These are phyloP conservation scores for Solanum boliviense DNA, from an alignment of 257 asterid genomes.

Conservation along the genomic window DNA sequence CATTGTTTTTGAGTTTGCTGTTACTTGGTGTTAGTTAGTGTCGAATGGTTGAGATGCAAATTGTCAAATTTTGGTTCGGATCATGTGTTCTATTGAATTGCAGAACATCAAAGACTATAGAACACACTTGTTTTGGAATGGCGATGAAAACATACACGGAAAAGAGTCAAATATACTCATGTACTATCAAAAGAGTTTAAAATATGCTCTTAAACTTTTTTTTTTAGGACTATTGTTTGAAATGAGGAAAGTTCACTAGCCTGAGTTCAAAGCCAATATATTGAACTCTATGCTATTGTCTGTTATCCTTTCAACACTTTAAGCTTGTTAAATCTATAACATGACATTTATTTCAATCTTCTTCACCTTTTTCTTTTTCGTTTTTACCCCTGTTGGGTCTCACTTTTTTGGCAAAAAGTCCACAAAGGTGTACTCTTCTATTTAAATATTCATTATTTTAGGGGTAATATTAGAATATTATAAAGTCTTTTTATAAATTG, in stretches of 20 bases:
- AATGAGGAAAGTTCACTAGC: not conserved
- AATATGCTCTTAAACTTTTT: not conserved
- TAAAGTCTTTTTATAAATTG: too few species aligned
- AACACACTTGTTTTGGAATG: not conserved
- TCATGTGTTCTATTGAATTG: not conserved
- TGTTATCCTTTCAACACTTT: not conserved
- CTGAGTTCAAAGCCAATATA: conserved; percentile 35
- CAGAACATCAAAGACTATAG: not conserved
- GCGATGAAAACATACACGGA: not conserved
- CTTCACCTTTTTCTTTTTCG: not conserved
- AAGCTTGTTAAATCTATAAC: not conserved
- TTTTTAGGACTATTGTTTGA: not conserved
- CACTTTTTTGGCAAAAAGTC: too few species aligned
- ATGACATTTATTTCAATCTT: not conserved
- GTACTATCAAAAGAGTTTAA: not conserved
- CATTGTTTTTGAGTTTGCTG: not conserved
- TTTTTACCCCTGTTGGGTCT: not conserved
- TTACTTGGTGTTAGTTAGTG: not conserved
- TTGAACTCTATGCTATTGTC: conserved; percentile 22
- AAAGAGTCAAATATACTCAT: too few species aligned
- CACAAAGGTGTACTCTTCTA: not conserved
- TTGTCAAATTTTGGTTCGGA: not conserved
- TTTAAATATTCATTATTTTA: too few species aligned
- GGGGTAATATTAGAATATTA: not conserved
- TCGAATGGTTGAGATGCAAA: not conserved